These are phyloP conservation scores for Rhodotorula mucilaginosa DNA, from an alignment of 1,284 basidiomycete genomes.

Conservation along the genomic window DNA sequence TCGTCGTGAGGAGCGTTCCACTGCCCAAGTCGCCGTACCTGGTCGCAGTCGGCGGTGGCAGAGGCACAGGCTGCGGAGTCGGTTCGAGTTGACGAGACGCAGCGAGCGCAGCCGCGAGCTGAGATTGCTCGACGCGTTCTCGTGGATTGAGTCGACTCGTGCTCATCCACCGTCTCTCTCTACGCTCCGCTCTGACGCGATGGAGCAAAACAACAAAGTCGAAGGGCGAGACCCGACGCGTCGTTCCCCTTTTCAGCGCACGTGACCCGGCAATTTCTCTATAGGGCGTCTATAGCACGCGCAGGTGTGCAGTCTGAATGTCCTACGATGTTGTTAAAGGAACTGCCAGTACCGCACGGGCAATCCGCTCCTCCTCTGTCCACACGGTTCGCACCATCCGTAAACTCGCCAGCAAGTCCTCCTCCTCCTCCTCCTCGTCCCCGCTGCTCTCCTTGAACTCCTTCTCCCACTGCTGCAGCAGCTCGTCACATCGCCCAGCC, in stretches of 20 bases:
- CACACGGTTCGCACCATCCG: conserved; percentile 31
- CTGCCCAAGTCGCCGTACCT: conserved; percentile 6
- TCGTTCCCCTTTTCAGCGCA: neutral
- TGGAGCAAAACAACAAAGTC: too few species aligned
- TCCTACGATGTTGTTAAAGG: neutral
- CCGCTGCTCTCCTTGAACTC: conserved; percentile 7
- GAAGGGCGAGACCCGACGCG: too few species aligned
- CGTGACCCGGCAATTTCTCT: neutral
- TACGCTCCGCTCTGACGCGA: too few species aligned
- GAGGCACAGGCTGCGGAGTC: neutral
- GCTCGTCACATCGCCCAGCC: conserved; percentile 4
- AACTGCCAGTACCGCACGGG: conserved; percentile 10
- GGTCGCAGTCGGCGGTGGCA: neutral
- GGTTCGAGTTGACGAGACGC: neutral
- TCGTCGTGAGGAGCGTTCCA: conserved; percentile 2
- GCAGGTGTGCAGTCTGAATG: neutral
- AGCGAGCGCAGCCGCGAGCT: conserved; percentile 2
- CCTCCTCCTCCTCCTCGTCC: neutral
- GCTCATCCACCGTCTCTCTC: neutral
- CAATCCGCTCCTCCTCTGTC: conserved; percentile 28
- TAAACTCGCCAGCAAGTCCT: conserved; percentile 1
- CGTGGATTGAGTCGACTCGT: neutral
- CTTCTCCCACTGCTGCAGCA: conserved; percentile 9
- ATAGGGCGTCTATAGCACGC: neutral
- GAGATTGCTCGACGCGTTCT: neutral